Base-by-base conservation (phyloP, 2,329 filamentous ascomycete species). In the Septoria linicola region DNA sequence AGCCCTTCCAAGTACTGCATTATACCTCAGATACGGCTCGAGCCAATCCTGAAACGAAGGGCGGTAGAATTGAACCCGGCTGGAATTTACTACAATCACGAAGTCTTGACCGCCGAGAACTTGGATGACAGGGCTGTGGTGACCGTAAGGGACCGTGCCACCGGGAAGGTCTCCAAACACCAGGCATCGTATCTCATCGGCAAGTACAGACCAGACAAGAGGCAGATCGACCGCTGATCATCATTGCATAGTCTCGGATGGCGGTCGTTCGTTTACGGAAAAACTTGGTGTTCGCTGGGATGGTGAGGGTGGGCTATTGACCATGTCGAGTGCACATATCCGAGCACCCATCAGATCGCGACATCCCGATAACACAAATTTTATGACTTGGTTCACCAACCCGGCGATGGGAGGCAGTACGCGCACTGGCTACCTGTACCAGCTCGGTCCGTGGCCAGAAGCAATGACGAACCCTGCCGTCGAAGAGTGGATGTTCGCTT, bases 11-110 rank as follows among this genome's bases (percentile, higher is more conserved):
- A 48, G 32, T 71, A 70, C 54, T 52, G 52, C 16, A 64, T 64
- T 4, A 43, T 70, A 27, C 66, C 68, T 8, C 68, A 70, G 49
- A 69, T 72, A 11, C 61, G 68, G n/a, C 52, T 69, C 11, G 69
- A 72, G 54, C 69, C 68, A 13, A 62, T 71, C 25, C 53, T 72
- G 21, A 53, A 58, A 34, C 47, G 56, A 23, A 51, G 63, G 20
- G 68, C 68, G 8, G 39, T 53, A 23, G 62, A 66, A 46, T 54
- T 70, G 27, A 70, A 67, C 49, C 63, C 65, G 1, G 39, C 52
- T 1, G 66, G 61, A 1, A 55, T 71, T n/a, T 47, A 48, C 17
- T 68, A 65, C 43, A 39, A 49, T 2, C 52, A 59, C 10, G 65
- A 68, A 44, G 66, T 70, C 2, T 41, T 23, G 13, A 25, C 39